These are phyloP conservation scores for Podospora pseudocomata DNA, from an alignment of 495 filamentous ascomycete species.

Conservation along the genomic window DNA sequence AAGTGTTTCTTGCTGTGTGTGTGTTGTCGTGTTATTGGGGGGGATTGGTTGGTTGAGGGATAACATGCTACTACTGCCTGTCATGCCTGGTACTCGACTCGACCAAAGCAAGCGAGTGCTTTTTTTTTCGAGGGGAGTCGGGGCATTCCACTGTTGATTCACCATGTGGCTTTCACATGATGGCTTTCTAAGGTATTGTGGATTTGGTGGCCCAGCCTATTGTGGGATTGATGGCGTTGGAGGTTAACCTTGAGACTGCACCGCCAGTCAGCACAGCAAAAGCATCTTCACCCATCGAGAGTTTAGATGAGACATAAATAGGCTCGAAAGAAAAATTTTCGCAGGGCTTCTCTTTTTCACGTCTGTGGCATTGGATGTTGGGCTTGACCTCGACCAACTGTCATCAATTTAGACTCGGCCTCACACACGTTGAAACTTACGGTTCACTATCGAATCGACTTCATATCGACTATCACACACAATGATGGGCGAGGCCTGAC, in stretches of 20 bases:
- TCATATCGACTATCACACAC: neutral
- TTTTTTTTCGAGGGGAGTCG: neutral
- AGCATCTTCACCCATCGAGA: neutral
- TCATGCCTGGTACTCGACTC: neutral
- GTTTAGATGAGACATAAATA: neutral
- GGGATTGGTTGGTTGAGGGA: neutral
- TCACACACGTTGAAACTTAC: neutral
- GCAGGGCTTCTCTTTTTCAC: neutral
- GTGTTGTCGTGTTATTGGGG: neutral
- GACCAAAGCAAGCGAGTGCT: neutral
- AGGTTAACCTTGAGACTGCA: neutral
- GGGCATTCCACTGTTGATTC: neutral
- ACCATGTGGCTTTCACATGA: neutral
- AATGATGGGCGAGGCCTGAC: neutral
- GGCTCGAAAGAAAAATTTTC: neutral
- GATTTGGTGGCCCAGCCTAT: neutral
- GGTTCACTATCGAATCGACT: neutral
- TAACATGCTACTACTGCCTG: neutral
- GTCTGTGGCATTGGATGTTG: neutral
- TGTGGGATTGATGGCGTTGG: neutral
- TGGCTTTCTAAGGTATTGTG: too few species aligned
- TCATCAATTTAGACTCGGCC: neutral
- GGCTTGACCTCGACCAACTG: neutral
- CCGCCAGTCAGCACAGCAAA: neutral
- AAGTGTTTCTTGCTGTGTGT: neutral